A percentile compares a stretch with the other conserved stretches of the same genome.
phyloP scores from a whole-genome alignment of 2,329 filamentous ascomycete genomes.

The Sclerotinia glacialis region DNA sequence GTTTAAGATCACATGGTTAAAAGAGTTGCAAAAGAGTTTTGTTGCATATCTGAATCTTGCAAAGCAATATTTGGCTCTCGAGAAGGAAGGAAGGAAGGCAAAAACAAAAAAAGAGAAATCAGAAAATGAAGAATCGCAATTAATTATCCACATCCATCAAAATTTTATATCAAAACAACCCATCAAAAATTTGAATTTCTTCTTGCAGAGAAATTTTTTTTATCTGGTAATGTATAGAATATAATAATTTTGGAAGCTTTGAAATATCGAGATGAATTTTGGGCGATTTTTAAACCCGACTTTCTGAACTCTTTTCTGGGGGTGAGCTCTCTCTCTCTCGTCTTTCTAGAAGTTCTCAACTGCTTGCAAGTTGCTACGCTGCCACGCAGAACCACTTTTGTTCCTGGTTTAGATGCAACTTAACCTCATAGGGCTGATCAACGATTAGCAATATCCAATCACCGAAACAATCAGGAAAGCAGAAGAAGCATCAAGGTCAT shows the following conservation, averaged over 20 bases:
- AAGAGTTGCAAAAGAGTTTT: neutral
- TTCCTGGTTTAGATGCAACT: neutral
- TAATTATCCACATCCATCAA: neutral
- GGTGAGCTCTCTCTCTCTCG: no score
- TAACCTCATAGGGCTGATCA: constrained; percentile 15
- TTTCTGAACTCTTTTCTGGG: neutral
- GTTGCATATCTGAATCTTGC: neutral
- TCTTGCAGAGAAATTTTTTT: neutral
- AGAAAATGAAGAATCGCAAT: neutral
- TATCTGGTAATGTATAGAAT: no score
- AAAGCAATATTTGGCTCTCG: no score
- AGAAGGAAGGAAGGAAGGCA: no score
- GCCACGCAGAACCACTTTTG: constrained; percentile 1
- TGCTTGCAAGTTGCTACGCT: no score
- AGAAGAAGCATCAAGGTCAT: neutral
- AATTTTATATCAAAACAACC: neutral
- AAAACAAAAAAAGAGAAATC: no score
- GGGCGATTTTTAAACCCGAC: neutral
- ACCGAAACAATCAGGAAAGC: neutral
- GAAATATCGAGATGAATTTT: neutral
- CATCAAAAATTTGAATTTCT: neutral
- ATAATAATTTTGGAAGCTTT: neutral
- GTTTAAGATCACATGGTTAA: neutral
- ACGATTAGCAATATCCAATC: constrained; percentile 9
- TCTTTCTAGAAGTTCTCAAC: neutral